Percentiles rank a stretch among this genome's conserved stretches.
Evolutionary conservation across 2,329 filamentous ascomycete genomes (phyloP).

Genomic region (Colletotrichum eremochloae): DNA sequence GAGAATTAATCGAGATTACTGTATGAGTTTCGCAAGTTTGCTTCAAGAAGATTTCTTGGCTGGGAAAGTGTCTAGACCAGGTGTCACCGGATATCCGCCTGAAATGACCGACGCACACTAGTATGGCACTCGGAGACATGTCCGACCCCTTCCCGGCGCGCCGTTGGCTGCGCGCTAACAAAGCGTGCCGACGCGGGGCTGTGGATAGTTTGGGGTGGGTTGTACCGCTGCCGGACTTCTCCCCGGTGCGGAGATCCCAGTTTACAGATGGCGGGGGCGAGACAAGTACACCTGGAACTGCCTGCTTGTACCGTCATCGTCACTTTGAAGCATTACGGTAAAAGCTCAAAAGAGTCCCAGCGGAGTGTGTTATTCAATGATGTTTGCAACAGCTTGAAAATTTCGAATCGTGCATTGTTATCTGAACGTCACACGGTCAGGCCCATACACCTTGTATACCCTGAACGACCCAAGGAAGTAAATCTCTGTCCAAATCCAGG

Average conservation of each 20-base stretch:
- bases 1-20: too few relatives aligned
- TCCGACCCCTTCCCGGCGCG: constrained; percentile 6
- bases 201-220: constrained; percentile 1
- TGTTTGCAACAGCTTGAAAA: not conserved
- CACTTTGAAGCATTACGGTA: not conserved
- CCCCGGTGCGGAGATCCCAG: constrained; percentile 18
- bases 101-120: not conserved
- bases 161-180: not conserved
- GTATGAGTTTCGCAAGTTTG: not conserved
- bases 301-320: not conserved
- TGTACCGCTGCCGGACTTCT: constrained; percentile 27
- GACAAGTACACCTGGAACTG: not conserved
- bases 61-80: not conserved
- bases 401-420: not conserved
- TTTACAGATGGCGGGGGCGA: not conserved
- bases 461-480: too few relatives aligned
- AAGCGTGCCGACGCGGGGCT: constrained; percentile 10
- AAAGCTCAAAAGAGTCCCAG: not conserved
- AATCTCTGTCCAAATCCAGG: too few relatives aligned
- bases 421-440: not conserved
- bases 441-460: not conserved
- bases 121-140: not conserved
- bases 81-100: not conserved
- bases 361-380: not conserved
- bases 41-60: not conserved